Conservation (phyloP, 805 yeast genomes). For the Ogataea siamensis region DNA sequence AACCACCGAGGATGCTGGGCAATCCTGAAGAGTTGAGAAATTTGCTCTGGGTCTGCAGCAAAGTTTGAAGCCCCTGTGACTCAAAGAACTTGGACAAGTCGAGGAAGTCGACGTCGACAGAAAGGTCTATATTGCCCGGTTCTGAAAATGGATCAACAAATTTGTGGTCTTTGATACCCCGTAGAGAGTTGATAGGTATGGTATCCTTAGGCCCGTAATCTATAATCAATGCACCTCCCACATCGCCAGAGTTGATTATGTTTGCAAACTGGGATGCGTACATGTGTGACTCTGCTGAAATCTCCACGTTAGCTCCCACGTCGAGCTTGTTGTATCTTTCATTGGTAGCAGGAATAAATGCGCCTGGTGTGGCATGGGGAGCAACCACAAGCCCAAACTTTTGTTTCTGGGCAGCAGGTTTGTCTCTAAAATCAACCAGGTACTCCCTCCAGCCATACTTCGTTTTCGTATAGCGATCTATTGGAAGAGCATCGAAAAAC, state of each 20-base stretch:
- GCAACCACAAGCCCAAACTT: conserved; percentile 55
- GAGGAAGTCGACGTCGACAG: conserved; percentile 80
- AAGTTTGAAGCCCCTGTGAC: conserved; percentile 22
- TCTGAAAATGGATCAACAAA: conserved; percentile 71
- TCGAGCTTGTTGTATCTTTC: conserved; percentile 53
- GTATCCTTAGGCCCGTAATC: conserved; percentile 68
- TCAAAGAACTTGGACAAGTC: conserved; percentile 44
- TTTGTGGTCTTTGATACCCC: conserved; percentile 72
- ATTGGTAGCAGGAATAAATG: conserved; percentile 51
- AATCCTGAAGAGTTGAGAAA: conserved; percentile 77
- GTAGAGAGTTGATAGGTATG: conserved; percentile 66
- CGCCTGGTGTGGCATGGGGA: conserved; percentile 60
- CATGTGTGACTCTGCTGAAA: conserved; percentile 70
- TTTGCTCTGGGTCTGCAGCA: conserved; percentile 61
- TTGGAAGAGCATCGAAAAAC: conserved; percentile 84
- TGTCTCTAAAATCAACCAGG: conserved; percentile 53
- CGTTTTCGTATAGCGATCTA: conserved; percentile 62
- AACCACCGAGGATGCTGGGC: conserved; percentile 64
- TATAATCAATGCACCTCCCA: conserved; percentile 69
- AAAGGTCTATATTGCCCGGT: conserved; percentile 80
- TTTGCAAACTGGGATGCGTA: conserved; percentile 53
- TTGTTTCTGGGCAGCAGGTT: conserved; percentile 14
- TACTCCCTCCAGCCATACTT: conserved; percentile 77
- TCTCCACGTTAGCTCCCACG: conserved; percentile 59
- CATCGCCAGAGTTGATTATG: conserved; percentile 29